phyloP scores from a whole-genome alignment of 192 early-diverging fungal genomes.

The Backusella westeae region DNA sequence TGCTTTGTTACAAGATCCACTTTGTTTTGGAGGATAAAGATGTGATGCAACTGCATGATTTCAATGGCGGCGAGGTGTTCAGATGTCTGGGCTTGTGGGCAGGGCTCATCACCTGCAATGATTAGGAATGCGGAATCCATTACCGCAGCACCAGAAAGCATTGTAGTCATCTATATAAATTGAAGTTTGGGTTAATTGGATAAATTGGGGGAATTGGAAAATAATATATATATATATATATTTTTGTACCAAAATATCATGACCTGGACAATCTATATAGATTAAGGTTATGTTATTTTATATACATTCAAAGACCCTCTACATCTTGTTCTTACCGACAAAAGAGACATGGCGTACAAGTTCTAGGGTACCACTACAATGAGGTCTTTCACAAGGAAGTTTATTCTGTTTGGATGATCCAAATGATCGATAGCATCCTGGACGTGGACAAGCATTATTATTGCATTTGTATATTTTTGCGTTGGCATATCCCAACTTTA shows the following conservation, averaged over 20 bases:
- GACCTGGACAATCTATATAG: slow-evolving; percentile 85
- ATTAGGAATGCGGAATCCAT: slow-evolving; percentile 98
- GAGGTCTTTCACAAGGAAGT: slow-evolving; percentile 82
- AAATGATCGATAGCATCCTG: slow-evolving; percentile 92
- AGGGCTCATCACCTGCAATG: slow-evolving; percentile 96
- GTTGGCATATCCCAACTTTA: slow-evolving; percentile 98
- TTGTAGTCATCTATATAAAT: slow-evolving; percentile 77
- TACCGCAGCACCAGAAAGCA: slow-evolving; percentile 97
- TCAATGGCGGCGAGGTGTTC: slow-evolving; percentile 99
- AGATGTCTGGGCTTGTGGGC: slow-evolving; percentile 98
- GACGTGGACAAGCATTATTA: slow-evolving; percentile 87
- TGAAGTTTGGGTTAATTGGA: background rate
- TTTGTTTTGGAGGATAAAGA: slow-evolving; percentile 98
- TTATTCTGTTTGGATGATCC: slow-evolving; percentile 77
- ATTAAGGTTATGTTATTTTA: background rate
- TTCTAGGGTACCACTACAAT: slow-evolving; percentile 82
- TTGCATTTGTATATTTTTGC: slow-evolving; percentile 99
- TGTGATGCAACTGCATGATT: slow-evolving; percentile 95
- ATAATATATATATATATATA: background rate
- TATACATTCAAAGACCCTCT: no score
- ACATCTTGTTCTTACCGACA: slow-evolving; percentile 43
- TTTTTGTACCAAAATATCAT: slow-evolving; percentile 80
- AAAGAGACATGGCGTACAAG: slow-evolving; percentile 92
- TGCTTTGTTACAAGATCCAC: slow-evolving; percentile 93
- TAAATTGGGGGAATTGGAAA: background rate